A percentile compares a stretch with the other conserved stretches of the same genome.
Evolutionary conservation across 495 filamentous ascomycete genomes (phyloP).

Genomic region (Peziza echinospora): DNA sequence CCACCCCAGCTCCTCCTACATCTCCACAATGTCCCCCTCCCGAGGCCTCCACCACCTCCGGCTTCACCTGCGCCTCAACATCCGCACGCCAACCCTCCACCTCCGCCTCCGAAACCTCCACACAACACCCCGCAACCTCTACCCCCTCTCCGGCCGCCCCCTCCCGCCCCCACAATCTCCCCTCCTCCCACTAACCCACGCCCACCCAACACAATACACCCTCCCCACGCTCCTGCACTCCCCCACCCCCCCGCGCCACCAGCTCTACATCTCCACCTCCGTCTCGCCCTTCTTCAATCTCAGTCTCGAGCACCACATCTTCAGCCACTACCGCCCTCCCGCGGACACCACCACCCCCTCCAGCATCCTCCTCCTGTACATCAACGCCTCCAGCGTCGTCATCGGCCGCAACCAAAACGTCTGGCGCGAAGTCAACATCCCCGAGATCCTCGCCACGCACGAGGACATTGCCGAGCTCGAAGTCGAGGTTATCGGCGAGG

Average conservation of each 20-base stretch:
- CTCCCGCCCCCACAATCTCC: not conserved
- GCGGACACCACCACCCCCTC: too few relatives aligned
- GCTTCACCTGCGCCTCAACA: not conserved
- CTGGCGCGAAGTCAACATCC: constrained; percentile 73
- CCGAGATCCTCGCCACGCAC: constrained; percentile 24
- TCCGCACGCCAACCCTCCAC: too few relatives aligned
- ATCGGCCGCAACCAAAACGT: constrained; percentile 95
- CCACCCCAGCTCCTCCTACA: constrained; percentile 5
- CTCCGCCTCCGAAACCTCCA: not conserved
- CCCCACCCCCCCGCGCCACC: constrained; percentile 15
- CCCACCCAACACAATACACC: not conserved
- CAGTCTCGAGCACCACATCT: constrained; percentile 79
- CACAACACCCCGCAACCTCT: constrained; percentile 4
- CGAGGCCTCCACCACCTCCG: constrained; percentile 11
- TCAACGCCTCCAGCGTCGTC: constrained; percentile 65
- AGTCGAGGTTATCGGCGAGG: too few relatives aligned
- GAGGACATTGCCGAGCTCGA: too few relatives aligned
- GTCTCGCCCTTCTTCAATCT: constrained; percentile 76
- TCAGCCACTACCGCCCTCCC: constrained; percentile 17
- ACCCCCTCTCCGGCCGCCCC: constrained; percentile 4
- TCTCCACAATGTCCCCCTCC: constrained; percentile 21
- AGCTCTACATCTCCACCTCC: constrained; percentile 57
- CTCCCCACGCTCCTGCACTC: not conserved
- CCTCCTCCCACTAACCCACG: not conserved
- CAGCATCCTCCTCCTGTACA: constrained; percentile 75